These are phyloP conservation scores for Chimonanthus salicifolius DNA, from an alignment of 164 flowering plant genomes.

Conservation along the genomic window DNA sequence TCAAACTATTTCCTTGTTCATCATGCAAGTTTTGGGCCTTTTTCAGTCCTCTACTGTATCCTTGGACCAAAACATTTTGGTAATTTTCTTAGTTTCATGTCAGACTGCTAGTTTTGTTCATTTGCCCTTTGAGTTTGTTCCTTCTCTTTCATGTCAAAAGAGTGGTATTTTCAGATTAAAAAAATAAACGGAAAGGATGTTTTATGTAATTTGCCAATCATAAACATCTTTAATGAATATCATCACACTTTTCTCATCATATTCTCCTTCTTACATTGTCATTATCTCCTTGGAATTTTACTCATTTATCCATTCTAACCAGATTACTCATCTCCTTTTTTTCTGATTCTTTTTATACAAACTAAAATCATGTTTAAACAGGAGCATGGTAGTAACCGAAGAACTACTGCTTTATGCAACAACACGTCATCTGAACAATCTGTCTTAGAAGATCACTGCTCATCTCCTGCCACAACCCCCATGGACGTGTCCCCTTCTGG, in stretches of 20 bases:
- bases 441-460: constrained; percentile 21
- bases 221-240: background rate
- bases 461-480: constrained; percentile 25
- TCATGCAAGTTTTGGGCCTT: too few species aligned
- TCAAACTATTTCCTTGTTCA: background rate
- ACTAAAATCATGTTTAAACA: constrained; percentile 13
- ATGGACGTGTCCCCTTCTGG: constrained; percentile 73
- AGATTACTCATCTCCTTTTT: background rate
- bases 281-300: background rate
- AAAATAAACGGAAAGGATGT: background rate
- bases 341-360: background rate
- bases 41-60: background rate
- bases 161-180: background rate
- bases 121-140: background rate
- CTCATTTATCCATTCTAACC: background rate
- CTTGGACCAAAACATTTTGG: background rate
- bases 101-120: background rate
- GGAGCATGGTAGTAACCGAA: constrained; percentile 47
- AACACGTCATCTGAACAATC: constrained; percentile 29
- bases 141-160: too few species aligned
- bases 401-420: constrained; percentile 20
- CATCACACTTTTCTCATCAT: background rate
- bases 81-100: background rate
- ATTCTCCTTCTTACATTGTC: background rate
- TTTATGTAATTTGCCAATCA: background rate